A percentile compares a stretch with the other conserved stretches of the same genome.
phyloP scores from a whole-genome alignment of 352 stramenopile species.

The Saprolegnia diclina region DNA sequence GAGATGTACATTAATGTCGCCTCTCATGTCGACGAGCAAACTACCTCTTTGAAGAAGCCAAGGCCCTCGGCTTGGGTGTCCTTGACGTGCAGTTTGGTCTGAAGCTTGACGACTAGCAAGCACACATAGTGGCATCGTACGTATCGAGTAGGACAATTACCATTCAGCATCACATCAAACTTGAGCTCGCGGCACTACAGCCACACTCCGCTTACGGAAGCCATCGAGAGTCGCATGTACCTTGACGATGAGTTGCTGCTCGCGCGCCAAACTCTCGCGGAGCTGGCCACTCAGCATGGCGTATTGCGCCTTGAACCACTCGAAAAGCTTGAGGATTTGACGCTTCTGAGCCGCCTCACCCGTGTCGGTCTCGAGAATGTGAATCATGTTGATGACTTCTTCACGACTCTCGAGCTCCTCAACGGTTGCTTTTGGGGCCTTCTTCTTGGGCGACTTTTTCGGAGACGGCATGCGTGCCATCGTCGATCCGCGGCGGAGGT shows the following conservation, averaged over 20 bases:
- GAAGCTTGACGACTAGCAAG: slow-evolving; percentile 15
- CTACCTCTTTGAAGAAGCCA: slow-evolving; percentile 20
- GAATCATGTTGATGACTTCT: slow-evolving; percentile 3
- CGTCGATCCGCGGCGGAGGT: not conserved
- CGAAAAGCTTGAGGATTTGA: slow-evolving; percentile 22
- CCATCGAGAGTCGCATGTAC: not conserved
- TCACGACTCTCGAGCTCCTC: not conserved
- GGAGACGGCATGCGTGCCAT: not conserved
- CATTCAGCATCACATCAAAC: slow-evolving; percentile 12
- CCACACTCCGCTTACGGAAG: too few species aligned
- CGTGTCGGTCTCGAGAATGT: slow-evolving; percentile 10
- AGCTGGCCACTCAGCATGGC: not conserved
- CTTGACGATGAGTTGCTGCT: slow-evolving; percentile 14
- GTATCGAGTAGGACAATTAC: not conserved
- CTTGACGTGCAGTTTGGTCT: slow-evolving; percentile 8
- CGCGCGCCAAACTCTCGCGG: not conserved
- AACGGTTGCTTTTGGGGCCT: not conserved
- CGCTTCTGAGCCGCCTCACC: slow-evolving; percentile 17
- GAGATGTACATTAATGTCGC: not conserved
- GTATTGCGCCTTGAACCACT: slow-evolving; percentile 23
- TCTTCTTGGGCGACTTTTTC: not conserved
- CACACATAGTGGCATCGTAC: not conserved
- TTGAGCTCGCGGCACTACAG: slow-evolving; percentile 19
- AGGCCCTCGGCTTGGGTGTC: slow-evolving; percentile 3
- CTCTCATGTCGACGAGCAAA: not conserved